These are phyloP conservation scores for Pouteria campechiana DNA, from an alignment of 179 eudicot species.

Conservation along the genomic window DNA sequence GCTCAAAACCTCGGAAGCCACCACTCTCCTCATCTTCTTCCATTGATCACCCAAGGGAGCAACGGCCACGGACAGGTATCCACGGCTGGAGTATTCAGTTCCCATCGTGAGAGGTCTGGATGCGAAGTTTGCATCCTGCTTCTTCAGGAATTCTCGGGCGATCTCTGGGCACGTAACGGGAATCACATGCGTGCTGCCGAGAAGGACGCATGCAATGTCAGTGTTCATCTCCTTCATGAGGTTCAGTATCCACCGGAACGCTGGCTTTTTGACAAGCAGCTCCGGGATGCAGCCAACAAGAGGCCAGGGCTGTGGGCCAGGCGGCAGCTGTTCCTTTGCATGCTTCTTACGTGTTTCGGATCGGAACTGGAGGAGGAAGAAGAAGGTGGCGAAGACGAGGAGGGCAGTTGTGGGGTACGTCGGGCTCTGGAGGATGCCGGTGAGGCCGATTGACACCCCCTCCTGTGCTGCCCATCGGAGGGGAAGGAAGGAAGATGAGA, in stretches of 20 bases:
- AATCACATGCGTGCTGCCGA: conserved; percentile 11
- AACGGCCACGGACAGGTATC: conserved; percentile 4
- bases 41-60: conserved; percentile 22
- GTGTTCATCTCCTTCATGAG: conserved; percentile 12
- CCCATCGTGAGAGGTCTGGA: conserved; percentile 11
- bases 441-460: too few species aligned
- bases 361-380: too few species aligned
- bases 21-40: conserved; percentile 25
- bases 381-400: too few species aligned
- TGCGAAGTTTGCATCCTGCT: conserved; percentile 11
- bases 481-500: too few species aligned
- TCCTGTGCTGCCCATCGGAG: too few species aligned
- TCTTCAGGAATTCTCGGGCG: conserved; percentile 11
- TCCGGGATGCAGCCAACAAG: conserved; percentile 11
- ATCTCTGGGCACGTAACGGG: conserved; percentile 13
- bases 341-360: too few species aligned
- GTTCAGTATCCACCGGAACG: conserved; percentile 17
- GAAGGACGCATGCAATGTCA: conserved; percentile 14
- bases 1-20: conserved; percentile 11
- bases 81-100: background rate
- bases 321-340: conserved; percentile 23
- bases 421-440: too few species aligned
- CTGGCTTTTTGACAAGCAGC: conserved; percentile 9
- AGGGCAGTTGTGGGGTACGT: too few species aligned
- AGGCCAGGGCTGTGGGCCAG: conserved; percentile 21